Evolutionary conservation across 2,329 filamentous ascomycete species (phyloP), one percentile per base, ranked within the genome.

Genomic region (Fusarium odoratissimum): DNA sequence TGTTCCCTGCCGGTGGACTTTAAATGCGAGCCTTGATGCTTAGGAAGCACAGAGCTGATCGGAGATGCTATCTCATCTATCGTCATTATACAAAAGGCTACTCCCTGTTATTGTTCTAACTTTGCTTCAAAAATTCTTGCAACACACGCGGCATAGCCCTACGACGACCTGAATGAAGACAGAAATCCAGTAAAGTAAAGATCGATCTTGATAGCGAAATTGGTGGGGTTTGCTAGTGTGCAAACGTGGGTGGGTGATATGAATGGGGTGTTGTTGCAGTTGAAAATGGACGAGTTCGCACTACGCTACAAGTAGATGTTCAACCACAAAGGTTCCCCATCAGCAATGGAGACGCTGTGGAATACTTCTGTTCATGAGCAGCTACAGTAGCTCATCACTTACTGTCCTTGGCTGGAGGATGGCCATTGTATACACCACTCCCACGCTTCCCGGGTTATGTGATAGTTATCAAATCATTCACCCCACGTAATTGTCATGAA

Each of bases 1-100:
- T 72, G 69, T 65, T 66, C 66, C 67, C 66, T 62, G 52, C 54
- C 41, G 31, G 46, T 65, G 65, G 67, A 37, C 54, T 69, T 63
- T 7, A 23, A 30, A 46, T 48, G 55, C 38, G 35, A 69, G 40
- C 49, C 49, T 33, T 69, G 14, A 49, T 38, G 37, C n/a, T 49
- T 17, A 44, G 23, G 45, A 30, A 54, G 37, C 41, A 58, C 25
- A 57, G 49, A 58, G 61, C 46, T 67, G 45, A 31, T 49, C 41
- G 37, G 35, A 48, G 16, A 25, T 41, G 12, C 17, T 52, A 25
- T 46, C 55, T 40, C 46, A 41, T 35, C 23, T 60, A 40, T 60
- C 38, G 52, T 37, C 23, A 48, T 30, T 49, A 16, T 52, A 37
- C 17, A 28, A 31, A 48, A 52, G 54, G 30, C 35, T 31, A 16